These are phyloP conservation scores for Mycena sp. DNA, from an alignment of 1,284 basidiomycete genomes.

Conservation along the genomic window DNA sequence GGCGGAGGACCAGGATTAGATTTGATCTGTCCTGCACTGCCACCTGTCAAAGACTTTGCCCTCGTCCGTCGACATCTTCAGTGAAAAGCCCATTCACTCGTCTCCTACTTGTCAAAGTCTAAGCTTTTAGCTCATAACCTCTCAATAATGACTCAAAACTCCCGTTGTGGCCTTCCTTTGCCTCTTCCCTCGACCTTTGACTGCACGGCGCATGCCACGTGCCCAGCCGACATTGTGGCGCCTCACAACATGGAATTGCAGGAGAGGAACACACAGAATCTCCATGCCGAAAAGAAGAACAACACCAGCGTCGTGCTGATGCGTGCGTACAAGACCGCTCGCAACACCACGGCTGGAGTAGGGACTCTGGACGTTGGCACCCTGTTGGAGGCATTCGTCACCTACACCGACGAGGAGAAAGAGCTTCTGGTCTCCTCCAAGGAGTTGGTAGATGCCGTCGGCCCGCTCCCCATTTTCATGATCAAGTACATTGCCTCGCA, in stretches of 20 bases:
- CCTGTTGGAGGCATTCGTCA: neutral
- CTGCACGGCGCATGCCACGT: neutral
- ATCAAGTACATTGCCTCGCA: neutral
- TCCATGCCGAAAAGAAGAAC: neutral
- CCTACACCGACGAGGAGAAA: neutral
- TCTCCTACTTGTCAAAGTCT: neutral
- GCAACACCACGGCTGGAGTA: neutral
- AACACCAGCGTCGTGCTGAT: neutral
- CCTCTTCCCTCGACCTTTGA: conserved; percentile 2
- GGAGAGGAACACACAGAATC: neutral
- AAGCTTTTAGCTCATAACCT: neutral
- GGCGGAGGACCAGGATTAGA: too few species aligned
- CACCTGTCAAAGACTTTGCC: neutral
- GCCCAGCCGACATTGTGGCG: neutral
- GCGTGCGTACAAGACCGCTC: neutral
- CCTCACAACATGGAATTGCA: neutral
- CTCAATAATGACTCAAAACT: neutral
- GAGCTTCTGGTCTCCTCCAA: neutral
- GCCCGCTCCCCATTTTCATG: neutral
- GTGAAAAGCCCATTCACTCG: neutral
- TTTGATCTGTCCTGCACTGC: neutral
- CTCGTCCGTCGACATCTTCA: neutral
- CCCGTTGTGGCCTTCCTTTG: neutral
- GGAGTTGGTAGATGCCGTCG: neutral
- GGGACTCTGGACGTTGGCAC: neutral